phyloP scores from a whole-genome alignment of 768 basidiomycete species.

The Kwoniella heveanensis region DNA sequence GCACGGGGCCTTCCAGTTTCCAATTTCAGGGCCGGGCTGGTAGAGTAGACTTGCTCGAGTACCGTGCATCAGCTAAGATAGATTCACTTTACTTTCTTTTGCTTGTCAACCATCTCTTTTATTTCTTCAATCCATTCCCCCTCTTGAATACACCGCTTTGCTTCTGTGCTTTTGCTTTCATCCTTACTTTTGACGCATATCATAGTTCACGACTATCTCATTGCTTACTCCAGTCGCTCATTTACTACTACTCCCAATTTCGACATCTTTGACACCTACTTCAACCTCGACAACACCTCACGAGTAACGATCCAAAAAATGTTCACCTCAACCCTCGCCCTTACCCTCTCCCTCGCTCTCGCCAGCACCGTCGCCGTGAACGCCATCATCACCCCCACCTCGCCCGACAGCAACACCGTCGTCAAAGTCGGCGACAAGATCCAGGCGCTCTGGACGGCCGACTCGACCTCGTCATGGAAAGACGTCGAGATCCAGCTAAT shows the following conservation, averaged over 20 bases:
- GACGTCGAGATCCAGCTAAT: constrained; percentile 47
- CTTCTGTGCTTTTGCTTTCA: too few species aligned
- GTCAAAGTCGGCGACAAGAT: constrained; percentile 42
- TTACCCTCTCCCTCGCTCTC: constrained; percentile 19
- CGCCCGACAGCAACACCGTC: constrained; percentile 42
- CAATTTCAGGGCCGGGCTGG: neutral
- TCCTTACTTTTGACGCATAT: neutral
- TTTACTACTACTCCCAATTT: neutral
- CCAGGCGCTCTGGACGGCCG: constrained; percentile 42
- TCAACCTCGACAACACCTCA: neutral
- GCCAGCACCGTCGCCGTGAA: neutral
- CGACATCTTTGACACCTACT: neutral
- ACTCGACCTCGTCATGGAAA: constrained; percentile 42
- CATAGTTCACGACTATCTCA: neutral
- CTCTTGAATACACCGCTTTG: constrained; percentile 6
- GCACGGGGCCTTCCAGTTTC: constrained; percentile 7
- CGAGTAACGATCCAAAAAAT: neutral
- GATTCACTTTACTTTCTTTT: neutral
- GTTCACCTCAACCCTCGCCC: neutral
- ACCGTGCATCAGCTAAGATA: too few species aligned
- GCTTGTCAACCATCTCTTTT: constrained; percentile 1
- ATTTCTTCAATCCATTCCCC: neutral
- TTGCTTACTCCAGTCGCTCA: constrained; percentile 18
- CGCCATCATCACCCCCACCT: constrained; percentile 46
- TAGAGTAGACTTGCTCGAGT: too few species aligned